Base-by-base conservation (phyloP, 495 filamentous ascomycete species). In the Pseudomonodictys pantanalensis region DNA sequence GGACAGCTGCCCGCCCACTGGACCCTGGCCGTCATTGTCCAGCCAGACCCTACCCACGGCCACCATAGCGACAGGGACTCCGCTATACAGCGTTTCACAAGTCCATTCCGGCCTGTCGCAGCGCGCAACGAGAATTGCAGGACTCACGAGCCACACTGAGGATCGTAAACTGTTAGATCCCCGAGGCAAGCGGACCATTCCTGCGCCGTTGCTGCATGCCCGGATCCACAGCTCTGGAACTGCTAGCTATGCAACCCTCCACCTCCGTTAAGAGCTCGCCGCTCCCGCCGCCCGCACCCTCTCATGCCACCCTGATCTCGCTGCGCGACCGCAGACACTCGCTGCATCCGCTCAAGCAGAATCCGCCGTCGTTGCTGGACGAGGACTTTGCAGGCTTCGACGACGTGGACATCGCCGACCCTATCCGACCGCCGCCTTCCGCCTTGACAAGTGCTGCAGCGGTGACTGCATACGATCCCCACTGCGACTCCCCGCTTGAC, bases 371-470 rank as follows among this genome's bases (percentile, higher is more conserved):
- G 26, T 25, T 6, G 45, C 29, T 23, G 17, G 23, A 10, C n/a
- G 17, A 10, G 11, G 55, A 49, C 20, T 22, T 54, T 26, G 28
- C 26, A 6, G 5, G 9, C 20, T 67, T 67, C 38, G 59, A 67
- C 48, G 64, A 67, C 24, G 20, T 55, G 52, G 54, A 50, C 38
- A 43, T 67, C 46, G 17, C 29, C 18, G 58, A 62, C 39, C 38
- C 58, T 1, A 48, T 66, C 24, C 51, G 43, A 45, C 58, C 59
- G 30, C 64, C 64, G 7, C 64, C 64, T 49, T 67, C 64, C 44
- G 64, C 64, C 28, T 52, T 67, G 41, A 67, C 64, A n/a, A n/a
- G n/a, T n/a, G n/a, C n/a, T n/a, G n/a, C n/a, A 26, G 43, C 59
- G 10, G 49, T 49, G 18, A 58, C 58, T 32, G 54, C 64, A 49